These are phyloP conservation scores for Narthecium ossifragum DNA, from an alignment of 106 monocot genomes.

Conservation along the genomic window DNA sequence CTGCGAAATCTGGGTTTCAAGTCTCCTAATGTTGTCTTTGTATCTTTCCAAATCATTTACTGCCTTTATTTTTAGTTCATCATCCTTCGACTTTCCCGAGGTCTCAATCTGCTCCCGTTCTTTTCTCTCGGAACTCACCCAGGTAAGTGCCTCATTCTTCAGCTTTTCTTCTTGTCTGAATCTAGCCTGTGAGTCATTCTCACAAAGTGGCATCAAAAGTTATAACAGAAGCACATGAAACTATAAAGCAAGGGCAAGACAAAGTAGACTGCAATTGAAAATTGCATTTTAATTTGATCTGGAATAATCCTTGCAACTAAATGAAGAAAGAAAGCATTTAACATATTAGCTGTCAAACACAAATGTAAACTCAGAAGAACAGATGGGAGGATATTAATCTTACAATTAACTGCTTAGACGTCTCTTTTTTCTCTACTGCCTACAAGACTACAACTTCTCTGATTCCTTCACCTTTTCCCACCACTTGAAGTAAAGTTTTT, in stretches of 20 bases:
- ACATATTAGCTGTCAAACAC: too few species aligned
- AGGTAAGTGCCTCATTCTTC: conserved; percentile 34
- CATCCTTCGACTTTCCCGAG: conserved; percentile 41
- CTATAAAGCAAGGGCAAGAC: too few species aligned
- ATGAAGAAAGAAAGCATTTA: too few species aligned
- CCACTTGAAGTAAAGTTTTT: neutral
- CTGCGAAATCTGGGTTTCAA: conserved; percentile 49
- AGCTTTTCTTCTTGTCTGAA: conserved; percentile 43
- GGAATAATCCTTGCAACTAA: too few species aligned
- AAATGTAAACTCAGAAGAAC: too few species aligned
- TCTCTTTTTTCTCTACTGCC: too few species aligned
- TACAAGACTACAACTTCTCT: too few species aligned
- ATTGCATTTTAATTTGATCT: too few species aligned
- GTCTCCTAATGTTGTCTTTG: conserved; percentile 38
- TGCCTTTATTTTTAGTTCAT: conserved; percentile 38
- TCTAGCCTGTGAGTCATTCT: conserved; percentile 33
- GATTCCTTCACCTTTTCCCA: neutral
- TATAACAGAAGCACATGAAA: too few species aligned
- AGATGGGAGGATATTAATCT: too few species aligned
- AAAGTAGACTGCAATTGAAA: too few species aligned
- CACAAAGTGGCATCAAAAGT: neutral
- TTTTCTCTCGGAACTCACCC: conserved; percentile 21
- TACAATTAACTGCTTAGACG: too few species aligned
- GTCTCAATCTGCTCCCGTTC: conserved; percentile 48
- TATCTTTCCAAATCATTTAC: conserved; percentile 46